Evolutionary conservation across 2,329 filamentous ascomycete genomes (phyloP), one percentile per base, ranked within the genome.

Genomic region (Claviceps cyperi): DNA sequence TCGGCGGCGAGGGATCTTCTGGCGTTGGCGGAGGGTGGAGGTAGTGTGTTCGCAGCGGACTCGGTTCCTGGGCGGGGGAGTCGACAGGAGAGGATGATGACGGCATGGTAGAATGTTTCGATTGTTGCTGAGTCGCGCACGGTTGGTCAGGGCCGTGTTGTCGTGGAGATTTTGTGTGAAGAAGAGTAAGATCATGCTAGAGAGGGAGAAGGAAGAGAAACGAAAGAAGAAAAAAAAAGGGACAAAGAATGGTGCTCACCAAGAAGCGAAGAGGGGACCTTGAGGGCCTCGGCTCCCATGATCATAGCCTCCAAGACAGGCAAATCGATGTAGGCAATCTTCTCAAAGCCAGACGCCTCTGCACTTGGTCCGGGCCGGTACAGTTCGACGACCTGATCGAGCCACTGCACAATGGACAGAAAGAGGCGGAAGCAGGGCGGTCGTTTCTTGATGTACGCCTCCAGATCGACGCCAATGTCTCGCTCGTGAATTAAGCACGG

Each of bases 21-120:
- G 1, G 76, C 74, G 53, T 80, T 80, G 24, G 70, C 75, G 36
- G 67, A 72, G 22, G 68, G 70, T 14, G 63, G 72, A 46, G 62
- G 76, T 40, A 66, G 69, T 5, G 65, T 74, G 24, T 63, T 66
- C 36, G 66, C 69, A 41, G 64, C 67, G 1, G 65, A 62, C 35
- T 62, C 52, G 19, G 66, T 65, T 43, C 69, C 63, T 11, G 66
- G 66, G 11, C 70, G 61, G 3, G 73, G 67, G 5, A 75, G 69
- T n/a, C 79, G 71, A 47, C 76, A 81, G 0, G 78, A 81, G 2
- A 83, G 64, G 8, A 83, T 80, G 37, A 77, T 75, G 6, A 83
- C 74, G 3, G 78, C 77, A 56, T 83, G 78, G 56, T 83, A 83
- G 15, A 83, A 73, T 1, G 76, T 72, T 55, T 83, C 79, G 6